Conservation (phyloP, 345 rosid genomes). For the Anacardium occidentale region DNA sequence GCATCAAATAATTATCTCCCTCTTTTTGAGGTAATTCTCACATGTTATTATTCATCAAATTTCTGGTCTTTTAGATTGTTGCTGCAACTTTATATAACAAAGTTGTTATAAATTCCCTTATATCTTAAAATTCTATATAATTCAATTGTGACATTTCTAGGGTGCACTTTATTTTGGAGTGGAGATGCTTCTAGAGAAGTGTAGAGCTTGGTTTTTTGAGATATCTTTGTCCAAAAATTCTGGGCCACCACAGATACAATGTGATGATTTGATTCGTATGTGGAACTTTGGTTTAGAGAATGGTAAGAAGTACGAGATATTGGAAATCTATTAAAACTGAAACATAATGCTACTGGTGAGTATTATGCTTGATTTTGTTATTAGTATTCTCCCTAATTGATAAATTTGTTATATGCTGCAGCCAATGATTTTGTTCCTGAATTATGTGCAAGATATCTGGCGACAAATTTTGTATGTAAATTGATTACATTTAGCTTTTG, state of each 20-base stretch:
- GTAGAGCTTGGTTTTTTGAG: conserved; percentile 45
- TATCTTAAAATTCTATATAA: not conserved
- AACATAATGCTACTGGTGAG: conserved; percentile 6
- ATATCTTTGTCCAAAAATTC: conserved; percentile 34
- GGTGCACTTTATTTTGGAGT: conserved; percentile 70
- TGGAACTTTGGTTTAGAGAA: conserved; percentile 65
- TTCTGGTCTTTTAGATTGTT: not conserved
- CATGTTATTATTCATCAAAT: not conserved
- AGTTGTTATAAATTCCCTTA: conserved; percentile 4
- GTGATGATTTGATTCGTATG: conserved; percentile 59
- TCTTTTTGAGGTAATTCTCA: conserved; percentile 48
- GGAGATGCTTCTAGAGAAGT: conserved; percentile 48
- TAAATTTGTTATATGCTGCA: conserved; percentile 44
- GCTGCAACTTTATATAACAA: conserved; percentile 4
- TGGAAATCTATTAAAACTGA: conserved; percentile 10
- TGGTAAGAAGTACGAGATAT: conserved; percentile 39
- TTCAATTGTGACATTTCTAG: conserved; percentile 25
- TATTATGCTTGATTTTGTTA: conserved; percentile 17
- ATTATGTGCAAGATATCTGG: conserved; percentile 60
- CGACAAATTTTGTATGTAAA: conserved; percentile 70
- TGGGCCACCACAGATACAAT: conserved; percentile 27
- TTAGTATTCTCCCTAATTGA: conserved; percentile 27
- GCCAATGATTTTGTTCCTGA: conserved; percentile 55
- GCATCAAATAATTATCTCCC: conserved; percentile 51
- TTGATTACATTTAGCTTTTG: conserved; percentile 27